phyloP scores from a whole-genome alignment of 139 green algal genomes.

The Asterochloris sp. region DNA sequence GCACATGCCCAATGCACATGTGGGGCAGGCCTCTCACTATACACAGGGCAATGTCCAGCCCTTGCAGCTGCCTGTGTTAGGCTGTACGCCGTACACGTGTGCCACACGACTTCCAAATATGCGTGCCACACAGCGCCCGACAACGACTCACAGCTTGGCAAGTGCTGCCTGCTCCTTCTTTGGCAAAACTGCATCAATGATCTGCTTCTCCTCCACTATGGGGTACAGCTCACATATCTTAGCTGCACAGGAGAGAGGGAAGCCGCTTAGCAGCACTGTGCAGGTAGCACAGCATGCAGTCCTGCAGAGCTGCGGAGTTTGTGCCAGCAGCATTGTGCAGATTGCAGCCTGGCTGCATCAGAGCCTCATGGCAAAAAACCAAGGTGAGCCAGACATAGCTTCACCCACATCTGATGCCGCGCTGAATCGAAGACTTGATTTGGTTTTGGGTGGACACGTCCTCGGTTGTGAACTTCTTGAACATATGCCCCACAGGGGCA shows the following conservation, averaged over 20 bases:
- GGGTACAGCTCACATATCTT: conserved; percentile 87
- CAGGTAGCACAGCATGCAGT: background rate
- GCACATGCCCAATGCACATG: background rate
- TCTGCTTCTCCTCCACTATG: conserved; percentile 68
- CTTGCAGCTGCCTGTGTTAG: too few species aligned
- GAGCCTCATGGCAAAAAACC: too few species aligned
- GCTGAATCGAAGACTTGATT: conserved; percentile 85
- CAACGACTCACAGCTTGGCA: conserved; percentile 80
- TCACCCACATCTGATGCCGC: conserved; percentile 74
- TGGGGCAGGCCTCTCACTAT: background rate
- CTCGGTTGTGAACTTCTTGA: conserved; percentile 33
- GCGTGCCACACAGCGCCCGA: background rate
- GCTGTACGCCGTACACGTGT: too few species aligned
- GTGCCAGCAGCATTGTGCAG: background rate
- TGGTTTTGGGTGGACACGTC: conserved; percentile 54
- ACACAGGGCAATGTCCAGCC: too few species aligned
- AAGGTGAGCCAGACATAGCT: background rate
- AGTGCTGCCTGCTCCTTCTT: conserved; percentile 91
- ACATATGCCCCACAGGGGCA: conserved; percentile 4
- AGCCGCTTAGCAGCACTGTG: background rate
- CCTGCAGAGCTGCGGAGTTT: too few species aligned
- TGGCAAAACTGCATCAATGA: conserved; percentile 89
- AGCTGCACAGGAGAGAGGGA: conserved; percentile 42
- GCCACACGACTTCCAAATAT: too few species aligned
- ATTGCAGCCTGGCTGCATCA: background rate